These are phyloP conservation scores for Triticum turgidum DNA, from an alignment of 176 grass and related monocot genomes.

Conservation along the genomic window DNA sequence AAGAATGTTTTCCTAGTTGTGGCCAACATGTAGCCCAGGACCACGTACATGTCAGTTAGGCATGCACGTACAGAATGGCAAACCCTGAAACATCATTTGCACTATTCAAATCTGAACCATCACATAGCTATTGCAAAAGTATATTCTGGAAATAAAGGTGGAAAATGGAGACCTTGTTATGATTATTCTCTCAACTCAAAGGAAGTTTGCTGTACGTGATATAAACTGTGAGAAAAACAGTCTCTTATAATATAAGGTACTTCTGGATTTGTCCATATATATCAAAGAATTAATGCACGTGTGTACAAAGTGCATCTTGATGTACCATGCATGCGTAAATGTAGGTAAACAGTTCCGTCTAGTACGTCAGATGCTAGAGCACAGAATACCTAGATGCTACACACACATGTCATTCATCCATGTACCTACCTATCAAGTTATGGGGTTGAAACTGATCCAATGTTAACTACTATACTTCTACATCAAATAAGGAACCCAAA, in stretches of 20 bases:
- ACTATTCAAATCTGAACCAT: neutral
- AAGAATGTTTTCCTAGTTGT: neutral
- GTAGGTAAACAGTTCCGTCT: neutral
- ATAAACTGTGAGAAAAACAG: neutral
- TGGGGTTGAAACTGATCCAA: neutral
- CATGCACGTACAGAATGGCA: neutral
- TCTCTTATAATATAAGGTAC: neutral
- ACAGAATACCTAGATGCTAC: neutral
- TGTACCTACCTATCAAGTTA: neutral
- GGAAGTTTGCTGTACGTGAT: neutral
- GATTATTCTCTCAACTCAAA: neutral
- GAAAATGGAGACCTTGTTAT: neutral
- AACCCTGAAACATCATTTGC: neutral
- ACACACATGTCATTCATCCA: neutral
- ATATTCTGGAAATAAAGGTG: neutral
- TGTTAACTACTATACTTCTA: neutral
- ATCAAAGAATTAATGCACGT: neutral
- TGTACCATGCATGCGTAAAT: conserved; percentile 1
- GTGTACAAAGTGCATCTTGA: neutral
- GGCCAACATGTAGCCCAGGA: neutral
- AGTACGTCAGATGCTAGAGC: neutral
- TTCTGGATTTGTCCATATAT: neutral
- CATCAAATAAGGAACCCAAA: neutral
- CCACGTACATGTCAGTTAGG: neutral
- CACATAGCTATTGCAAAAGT: neutral